Conservation (phyloP, 1,284 basidiomycete genomes). For the Rhodofomes roseus region DNA sequence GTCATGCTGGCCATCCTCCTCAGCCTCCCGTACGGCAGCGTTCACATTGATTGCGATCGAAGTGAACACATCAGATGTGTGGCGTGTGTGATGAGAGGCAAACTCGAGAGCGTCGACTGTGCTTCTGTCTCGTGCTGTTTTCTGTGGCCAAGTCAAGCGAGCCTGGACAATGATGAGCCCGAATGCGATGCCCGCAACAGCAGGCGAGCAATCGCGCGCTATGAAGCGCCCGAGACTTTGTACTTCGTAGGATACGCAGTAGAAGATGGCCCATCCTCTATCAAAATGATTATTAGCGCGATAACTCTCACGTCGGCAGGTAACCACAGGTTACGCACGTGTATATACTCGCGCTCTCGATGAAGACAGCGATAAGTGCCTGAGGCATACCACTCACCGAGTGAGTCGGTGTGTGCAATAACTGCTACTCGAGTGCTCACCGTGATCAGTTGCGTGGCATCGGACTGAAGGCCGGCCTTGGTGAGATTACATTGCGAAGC, state of each 20-base stretch:
- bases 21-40: background rate
- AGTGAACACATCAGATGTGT: background rate
- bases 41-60: background rate
- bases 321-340: background rate
- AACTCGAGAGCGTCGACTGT: background rate
- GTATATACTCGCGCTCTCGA: background rate
- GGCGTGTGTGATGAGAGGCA: background rate
- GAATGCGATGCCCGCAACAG: background rate
- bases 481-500: background rate
- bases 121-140: background rate
- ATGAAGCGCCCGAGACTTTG: background rate
- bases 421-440: background rate
- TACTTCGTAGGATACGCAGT: background rate
- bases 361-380: background rate
- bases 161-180: background rate
- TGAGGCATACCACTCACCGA: background rate
- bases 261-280: background rate
- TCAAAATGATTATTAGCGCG: background rate
- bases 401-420: background rate
- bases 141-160: background rate
- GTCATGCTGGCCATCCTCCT: background rate
- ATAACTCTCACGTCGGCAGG: background rate
- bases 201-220: background rate
- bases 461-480: background rate
- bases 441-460: background rate